Evolutionary conservation across 1,284 basidiomycete genomes (phyloP).

Genomic region (Trametes versicolor): DNA sequence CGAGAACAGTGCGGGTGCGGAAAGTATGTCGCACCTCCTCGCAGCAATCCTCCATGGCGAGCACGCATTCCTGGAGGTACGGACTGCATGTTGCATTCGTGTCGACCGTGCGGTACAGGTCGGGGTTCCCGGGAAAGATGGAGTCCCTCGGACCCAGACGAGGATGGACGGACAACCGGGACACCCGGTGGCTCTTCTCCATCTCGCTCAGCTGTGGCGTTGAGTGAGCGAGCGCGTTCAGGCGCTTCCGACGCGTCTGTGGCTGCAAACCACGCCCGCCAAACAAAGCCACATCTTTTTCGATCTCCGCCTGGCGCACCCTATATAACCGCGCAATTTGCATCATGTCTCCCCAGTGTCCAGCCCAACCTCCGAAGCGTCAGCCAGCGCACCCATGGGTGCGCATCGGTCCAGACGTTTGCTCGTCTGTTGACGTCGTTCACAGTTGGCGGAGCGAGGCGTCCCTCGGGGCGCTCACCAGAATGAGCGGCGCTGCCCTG

Average conservation of each 20-base stretch:
- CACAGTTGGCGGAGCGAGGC: conserved; percentile 80
- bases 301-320: conserved; percentile 38
- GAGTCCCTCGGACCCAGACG: conserved; percentile 67
- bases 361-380: conserved; percentile 51
- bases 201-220: conserved; percentile 15
- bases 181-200: conserved; percentile 51
- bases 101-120: conserved; percentile 64
- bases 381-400: conserved; percentile 35
- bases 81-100: conserved; percentile 71
- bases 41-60: conserved; percentile 78
- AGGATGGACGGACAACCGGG: conserved; percentile 66
- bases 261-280: conserved; percentile 33
- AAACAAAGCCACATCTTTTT: conserved; percentile 36
- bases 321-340: conserved; percentile 42
- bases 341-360: conserved; percentile 47
- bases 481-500: conserved; percentile 57
- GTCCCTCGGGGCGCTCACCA: conserved; percentile 72
- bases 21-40: conserved; percentile 62
- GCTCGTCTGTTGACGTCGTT: conserved; percentile 56
- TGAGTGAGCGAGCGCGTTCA: background rate
- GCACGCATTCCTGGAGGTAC: conserved; percentile 75
- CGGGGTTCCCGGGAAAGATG: conserved; percentile 68
- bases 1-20: background rate
- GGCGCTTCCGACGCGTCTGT: conserved; percentile 41
- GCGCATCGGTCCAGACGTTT: conserved; percentile 42